Base-by-base conservation (phyloP, 2,329 filamentous ascomycete species). In the Rhytidhysteron rufulum region DNA sequence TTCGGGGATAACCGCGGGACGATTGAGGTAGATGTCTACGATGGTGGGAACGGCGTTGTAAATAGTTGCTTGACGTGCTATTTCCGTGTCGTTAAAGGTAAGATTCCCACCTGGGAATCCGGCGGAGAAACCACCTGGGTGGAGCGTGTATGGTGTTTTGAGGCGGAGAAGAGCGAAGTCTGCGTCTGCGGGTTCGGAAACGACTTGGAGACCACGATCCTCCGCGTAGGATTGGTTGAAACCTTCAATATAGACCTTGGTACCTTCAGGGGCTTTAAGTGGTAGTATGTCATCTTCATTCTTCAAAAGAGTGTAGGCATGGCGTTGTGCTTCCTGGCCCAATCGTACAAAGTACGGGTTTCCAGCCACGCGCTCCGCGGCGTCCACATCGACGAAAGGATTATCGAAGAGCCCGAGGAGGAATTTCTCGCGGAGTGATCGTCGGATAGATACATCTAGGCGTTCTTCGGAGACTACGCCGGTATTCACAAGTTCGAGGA, bases 341-440 rank as follows among this genome's bases (percentile, higher is more conserved):
- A 63, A 44, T 2, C 56, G 51, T 7, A 57, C 49, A 44, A 74
- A 76, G 42, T 71, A 67, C 8, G 62, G 51, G 24, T 70, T 70
- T 3, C 72, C 73, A 15, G 74, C 72, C 3, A 70, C 49, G 2
- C 57, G 54, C 1, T 54, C 60, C 0, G 71, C 72, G 1, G 55
- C 60, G 1, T 69, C 67, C 1, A 62, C 59, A 41, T 78, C 70
- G 4, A 77, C 68, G 31, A 72, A 77, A 0, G 71, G 73, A 34
- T 71, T 67, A 10, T 77, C 73, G 36, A 77, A 78, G 6, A 77
- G 66, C 3, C 74, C 74, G 0, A 77, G 64, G 4, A 65, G 37
- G 47, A 77, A 77, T 51, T 77, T 78, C 44, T 78, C 74, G 21
- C 54, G 58, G 4, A 77, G 59, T 0, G 77, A 55, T 2, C 68